A percentile compares a stretch with the other conserved stretches of the same genome.
Conservation (phyloP, 73 alveolate genomes). For the Breviolum minutum region DNA sequence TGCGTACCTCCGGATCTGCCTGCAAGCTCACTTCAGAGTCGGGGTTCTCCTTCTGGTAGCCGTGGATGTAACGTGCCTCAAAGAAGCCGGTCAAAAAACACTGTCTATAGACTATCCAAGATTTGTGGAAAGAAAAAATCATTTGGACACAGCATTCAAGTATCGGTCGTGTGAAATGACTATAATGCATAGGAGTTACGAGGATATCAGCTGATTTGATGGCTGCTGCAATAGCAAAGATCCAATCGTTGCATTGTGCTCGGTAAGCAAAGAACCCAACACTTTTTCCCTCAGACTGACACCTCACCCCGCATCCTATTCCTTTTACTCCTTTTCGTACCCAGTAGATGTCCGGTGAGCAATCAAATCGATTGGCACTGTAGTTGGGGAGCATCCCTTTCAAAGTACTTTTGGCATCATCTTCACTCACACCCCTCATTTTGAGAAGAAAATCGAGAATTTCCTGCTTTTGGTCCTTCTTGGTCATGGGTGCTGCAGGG, state of each 20-base stretch:
- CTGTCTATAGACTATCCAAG: no score
- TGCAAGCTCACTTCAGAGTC: background rate
- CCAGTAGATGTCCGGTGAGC: background rate
- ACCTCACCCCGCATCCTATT: background rate
- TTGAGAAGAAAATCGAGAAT: background rate
- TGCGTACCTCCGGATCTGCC: background rate
- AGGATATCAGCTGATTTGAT: background rate
- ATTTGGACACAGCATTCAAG: no score
- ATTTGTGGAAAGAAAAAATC: no score
- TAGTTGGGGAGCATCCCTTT: background rate
- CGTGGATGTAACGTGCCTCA: background rate
- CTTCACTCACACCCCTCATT: background rate
- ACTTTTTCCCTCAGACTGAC: background rate
- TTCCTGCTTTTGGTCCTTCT: background rate
- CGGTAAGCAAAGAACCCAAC: background rate
- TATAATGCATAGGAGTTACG: background rate
- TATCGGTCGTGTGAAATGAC: background rate
- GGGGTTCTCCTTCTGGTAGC: background rate
- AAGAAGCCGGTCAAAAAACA: background rate
- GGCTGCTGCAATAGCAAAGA: background rate
- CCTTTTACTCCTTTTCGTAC: background rate
- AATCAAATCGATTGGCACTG: background rate
- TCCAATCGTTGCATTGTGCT: background rate
- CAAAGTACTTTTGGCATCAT: background rate
- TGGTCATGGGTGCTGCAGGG: background rate